These are phyloP conservation scores for Zasmidium cellare DNA, from an alignment of 2,329 filamentous ascomycete genomes.

Conservation along the genomic window DNA sequence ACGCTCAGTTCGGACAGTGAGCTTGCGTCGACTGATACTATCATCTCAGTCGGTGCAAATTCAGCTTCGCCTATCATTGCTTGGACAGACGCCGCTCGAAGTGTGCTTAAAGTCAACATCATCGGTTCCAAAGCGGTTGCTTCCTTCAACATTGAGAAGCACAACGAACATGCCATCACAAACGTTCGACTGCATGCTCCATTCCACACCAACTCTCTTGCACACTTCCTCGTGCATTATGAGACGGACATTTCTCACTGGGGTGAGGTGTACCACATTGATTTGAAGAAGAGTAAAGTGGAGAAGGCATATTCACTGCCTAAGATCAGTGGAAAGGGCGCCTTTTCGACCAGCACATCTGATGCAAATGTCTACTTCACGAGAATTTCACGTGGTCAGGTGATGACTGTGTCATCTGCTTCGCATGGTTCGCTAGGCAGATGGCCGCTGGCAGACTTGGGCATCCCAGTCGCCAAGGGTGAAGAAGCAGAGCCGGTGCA, in stretches of 20 bases:
- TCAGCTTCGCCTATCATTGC: constrained; percentile 72
- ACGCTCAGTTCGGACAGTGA: constrained; percentile 73
- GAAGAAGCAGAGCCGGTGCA: constrained; percentile 53
- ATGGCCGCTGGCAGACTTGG: constrained; percentile 61
- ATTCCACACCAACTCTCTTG: constrained; percentile 66
- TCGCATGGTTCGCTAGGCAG: constrained; percentile 75
- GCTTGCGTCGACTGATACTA: constrained; percentile 62
- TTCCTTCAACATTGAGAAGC: constrained; percentile 45
- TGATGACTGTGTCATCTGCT: constrained; percentile 71
- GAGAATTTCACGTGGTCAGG: constrained; percentile 72
- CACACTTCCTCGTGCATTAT: constrained; percentile 85
- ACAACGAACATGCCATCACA: constrained; percentile 42
- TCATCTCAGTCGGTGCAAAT: constrained; percentile 75
- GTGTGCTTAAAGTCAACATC: constrained; percentile 70
- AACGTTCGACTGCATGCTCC: constrained; percentile 70
- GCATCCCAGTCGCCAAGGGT: constrained; percentile 20
- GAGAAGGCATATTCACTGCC: constrained; percentile 81
- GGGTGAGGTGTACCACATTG: constrained; percentile 82
- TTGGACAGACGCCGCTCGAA: constrained; percentile 66
- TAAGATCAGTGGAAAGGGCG: constrained; percentile 66
- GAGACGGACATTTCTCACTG: constrained; percentile 70
- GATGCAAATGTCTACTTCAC: constrained; percentile 88
- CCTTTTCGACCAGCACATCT: constrained; percentile 75
- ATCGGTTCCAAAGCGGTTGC: constrained; percentile 53
- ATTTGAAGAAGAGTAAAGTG: constrained; percentile 67